Evolutionary conservation across 164 flowering plant species (phyloP).

Genomic region (Kalanchoe fedtschenkoi): DNA sequence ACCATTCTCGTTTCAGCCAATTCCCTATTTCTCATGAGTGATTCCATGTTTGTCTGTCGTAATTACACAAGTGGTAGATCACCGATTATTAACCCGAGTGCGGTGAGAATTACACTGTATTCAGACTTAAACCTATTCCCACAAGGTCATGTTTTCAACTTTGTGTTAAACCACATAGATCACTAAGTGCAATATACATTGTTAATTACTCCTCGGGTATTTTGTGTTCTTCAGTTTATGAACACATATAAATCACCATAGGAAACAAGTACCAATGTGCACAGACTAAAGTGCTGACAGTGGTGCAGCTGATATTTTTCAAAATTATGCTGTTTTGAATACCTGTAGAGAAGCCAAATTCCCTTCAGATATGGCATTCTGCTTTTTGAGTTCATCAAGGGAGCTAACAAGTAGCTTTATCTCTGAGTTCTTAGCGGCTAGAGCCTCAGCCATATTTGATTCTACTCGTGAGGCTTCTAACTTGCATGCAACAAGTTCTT

Average conservation of each 20-base stretch:
- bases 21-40: conserved; percentile 88
- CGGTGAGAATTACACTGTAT: neutral
- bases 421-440: conserved; percentile 89
- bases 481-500: conserved; percentile 62
- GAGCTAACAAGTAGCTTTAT: conserved; percentile 68
- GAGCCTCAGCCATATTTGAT: conserved; percentile 71
- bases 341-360: conserved; percentile 89
- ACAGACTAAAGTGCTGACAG: neutral
- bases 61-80: neutral
- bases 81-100: neutral
- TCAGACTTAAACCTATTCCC: neutral
- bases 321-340: no score
- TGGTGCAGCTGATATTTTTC: no score
- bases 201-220: neutral
- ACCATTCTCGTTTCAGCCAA: conserved; percentile 93
- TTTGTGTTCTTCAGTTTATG: neutral
- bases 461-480: conserved; percentile 57
- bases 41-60: conserved; percentile 80
- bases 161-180: neutral
- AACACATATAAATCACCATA: neutral
- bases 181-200: neutral
- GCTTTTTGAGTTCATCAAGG: conserved; percentile 73
- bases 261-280: neutral
- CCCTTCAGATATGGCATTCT: conserved; percentile 82
- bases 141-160: neutral